Percentiles rank a stretch among this genome's conserved stretches.
Evolutionary conservation across 2,329 filamentous ascomycete species (phyloP).

Genomic region (Apiospora pterosperma): DNA sequence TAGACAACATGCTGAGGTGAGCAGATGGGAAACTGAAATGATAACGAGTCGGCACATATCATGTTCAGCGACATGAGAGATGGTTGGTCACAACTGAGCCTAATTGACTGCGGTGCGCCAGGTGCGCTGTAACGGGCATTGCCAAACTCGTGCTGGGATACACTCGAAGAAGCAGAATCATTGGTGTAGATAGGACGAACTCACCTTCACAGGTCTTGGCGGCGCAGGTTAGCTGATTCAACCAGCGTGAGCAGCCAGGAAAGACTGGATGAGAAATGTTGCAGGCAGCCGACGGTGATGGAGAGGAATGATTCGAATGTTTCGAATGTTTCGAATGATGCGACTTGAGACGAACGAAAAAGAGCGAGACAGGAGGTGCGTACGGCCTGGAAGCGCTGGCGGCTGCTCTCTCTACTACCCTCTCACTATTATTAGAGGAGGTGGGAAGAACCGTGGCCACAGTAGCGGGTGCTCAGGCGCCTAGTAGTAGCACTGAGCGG

Average conservation of each 20-base stretch:
- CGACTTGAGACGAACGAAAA: slow-evolving; percentile 19
- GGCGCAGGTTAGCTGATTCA: neutral
- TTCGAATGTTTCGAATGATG: slow-evolving; percentile 21
- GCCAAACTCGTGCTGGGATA: neutral
- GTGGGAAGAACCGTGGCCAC: neutral
- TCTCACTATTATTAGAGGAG: slow-evolving; percentile 1
- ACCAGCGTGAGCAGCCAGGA: slow-evolving; percentile 1
- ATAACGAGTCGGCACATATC: neutral
- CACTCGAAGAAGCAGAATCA: neutral
- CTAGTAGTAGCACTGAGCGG: neutral
- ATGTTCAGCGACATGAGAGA: neutral
- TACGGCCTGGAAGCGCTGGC: too few species aligned
- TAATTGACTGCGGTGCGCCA: slow-evolving; percentile 1
- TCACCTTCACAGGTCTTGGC: neutral
- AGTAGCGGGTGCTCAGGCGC: neutral
- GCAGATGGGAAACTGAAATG: neutral
- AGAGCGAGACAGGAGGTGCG: slow-evolving; percentile 16
- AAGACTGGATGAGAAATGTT: slow-evolving; percentile 18
- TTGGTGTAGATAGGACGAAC: neutral
- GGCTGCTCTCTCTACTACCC: neutral
- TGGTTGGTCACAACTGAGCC: neutral
- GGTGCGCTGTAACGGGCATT: neutral
- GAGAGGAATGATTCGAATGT: slow-evolving; percentile 22
- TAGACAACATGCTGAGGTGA: neutral
- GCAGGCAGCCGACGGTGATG: slow-evolving; percentile 11